phyloP scores from a whole-genome alignment of 352 stramenopile species.

The Phytopythium aichiense region DNA sequence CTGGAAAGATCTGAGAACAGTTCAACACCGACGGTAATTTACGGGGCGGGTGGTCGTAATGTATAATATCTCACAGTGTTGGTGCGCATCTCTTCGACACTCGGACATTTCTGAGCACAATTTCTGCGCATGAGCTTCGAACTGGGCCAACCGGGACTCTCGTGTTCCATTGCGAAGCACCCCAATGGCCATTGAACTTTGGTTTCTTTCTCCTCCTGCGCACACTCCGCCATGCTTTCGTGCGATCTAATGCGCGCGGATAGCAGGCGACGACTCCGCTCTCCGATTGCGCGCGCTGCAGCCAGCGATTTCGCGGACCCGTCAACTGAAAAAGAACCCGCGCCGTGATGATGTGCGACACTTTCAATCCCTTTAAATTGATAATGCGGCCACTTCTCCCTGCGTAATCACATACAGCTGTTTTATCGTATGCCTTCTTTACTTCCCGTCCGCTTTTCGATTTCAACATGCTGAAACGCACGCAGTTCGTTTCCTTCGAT shows the following conservation, averaged over 20 bases:
- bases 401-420: not conserved
- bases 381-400: not conserved
- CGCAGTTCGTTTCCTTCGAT: not conserved
- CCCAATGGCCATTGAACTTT: too few species aligned
- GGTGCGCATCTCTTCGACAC: not conserved
- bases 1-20: not conserved
- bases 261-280: too few species aligned
- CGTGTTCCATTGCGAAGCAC: too few species aligned
- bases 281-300: too few species aligned
- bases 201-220: too few species aligned
- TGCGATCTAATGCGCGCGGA: too few species aligned
- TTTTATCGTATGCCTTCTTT: not conserved
- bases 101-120: not conserved
- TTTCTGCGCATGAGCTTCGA: not conserved
- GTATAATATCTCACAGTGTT: not conserved
- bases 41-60: not conserved
- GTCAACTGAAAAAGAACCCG: too few species aligned
- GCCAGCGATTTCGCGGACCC: too few species aligned
- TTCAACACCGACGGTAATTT: not conserved
- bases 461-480: conserved; percentile 1
- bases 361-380: not conserved
- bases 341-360: not conserved
- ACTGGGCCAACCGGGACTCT: too few species aligned
- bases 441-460: not conserved
- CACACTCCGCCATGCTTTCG: too few species aligned